phyloP scores from a whole-genome alignment of 1,139 yeast genomes.

The Groenewaldozyma auringiensis region DNA sequence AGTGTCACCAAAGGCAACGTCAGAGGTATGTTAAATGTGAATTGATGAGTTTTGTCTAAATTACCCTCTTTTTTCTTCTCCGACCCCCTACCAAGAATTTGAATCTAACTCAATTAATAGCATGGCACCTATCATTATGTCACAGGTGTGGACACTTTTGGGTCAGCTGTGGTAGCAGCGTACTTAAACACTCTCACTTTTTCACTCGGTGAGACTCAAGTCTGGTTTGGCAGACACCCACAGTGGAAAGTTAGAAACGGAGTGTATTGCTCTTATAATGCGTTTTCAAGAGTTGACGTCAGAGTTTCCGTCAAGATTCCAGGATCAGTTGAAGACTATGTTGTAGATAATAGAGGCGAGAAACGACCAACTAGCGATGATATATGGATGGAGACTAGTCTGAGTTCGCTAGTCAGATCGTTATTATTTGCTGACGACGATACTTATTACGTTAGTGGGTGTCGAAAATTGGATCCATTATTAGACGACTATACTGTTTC shows the following conservation, averaged over 20 bases:
- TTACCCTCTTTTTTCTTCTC: no score
- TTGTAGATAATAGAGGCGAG: constrained; percentile 48
- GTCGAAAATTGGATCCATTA: constrained; percentile 62
- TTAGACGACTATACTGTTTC: constrained; percentile 31
- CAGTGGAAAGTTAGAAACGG: constrained; percentile 73
- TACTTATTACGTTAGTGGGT: constrained; percentile 53
- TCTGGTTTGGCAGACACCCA: constrained; percentile 67
- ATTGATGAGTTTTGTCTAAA: no score
- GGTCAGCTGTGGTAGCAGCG: constrained; percentile 56
- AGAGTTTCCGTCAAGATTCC: constrained; percentile 64
- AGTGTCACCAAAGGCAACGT: constrained; percentile 35
- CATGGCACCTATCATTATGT: constrained; percentile 60
- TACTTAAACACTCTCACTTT: constrained; percentile 68
- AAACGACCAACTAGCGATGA: constrained; percentile 28
- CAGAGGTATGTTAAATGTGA: constrained; percentile 6
- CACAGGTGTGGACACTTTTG: constrained; percentile 56
- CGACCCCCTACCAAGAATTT: no score
- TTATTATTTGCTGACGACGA: constrained; percentile 62
- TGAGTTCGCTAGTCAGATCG: constrained; percentile 66
- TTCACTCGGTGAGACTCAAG: constrained; percentile 51
- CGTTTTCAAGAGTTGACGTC: constrained; percentile 60
- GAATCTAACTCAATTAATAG: constrained; percentile 30
- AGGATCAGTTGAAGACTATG: constrained; percentile 74
- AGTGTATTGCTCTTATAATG: constrained; percentile 58
- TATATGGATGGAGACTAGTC: constrained; percentile 74